Conservation (phyloP, 2,329 filamentous ascomycete genomes). For the Epichloe coenophiala region DNA sequence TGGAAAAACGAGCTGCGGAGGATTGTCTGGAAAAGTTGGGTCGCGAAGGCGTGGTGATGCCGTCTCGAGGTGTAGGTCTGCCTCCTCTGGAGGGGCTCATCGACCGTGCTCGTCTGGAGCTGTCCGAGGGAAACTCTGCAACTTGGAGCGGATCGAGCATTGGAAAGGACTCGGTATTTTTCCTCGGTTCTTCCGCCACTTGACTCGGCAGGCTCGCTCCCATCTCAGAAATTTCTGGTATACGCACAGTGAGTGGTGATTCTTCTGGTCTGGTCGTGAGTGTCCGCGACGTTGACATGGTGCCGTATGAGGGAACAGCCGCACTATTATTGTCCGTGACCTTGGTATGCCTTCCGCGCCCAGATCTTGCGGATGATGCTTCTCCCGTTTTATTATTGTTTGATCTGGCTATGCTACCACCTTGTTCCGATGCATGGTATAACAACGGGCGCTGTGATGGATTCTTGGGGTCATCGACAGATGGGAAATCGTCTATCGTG, state of each 20-base stretch:
- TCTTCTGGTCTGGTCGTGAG: not conserved
- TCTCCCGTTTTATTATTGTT: constrained; percentile 1
- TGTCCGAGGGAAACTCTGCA: constrained; percentile 1
- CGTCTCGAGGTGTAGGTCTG: constrained; percentile 7
- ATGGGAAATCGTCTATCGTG: constrained; percentile 15
- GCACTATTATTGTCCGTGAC: constrained; percentile 1
- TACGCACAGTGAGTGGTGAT: constrained; percentile 3
- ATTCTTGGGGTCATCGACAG: constrained; percentile 11
- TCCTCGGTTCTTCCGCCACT: not conserved
- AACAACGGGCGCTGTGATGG: constrained; percentile 12
- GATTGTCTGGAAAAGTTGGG: constrained; percentile 39
- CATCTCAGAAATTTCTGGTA: constrained; percentile 5
- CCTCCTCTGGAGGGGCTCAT: constrained; percentile 13
- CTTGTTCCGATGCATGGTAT: not conserved
- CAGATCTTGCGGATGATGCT: constrained; percentile 8
- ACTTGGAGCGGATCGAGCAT: constrained; percentile 9
- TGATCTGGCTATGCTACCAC: not conserved
- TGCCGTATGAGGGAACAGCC: constrained; percentile 18
- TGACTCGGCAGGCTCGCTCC: not conserved
- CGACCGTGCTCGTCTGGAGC: constrained; percentile 11
- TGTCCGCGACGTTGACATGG: constrained; percentile 17
- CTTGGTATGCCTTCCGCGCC: constrained; percentile 8
- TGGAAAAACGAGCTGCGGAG: constrained; percentile 52
- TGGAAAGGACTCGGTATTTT: constrained; percentile 12
- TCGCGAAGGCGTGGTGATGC: constrained; percentile 17